These are phyloP conservation scores for Penstemon eatonii DNA, from an alignment of 257 asterid genomes.

Conservation along the genomic window DNA sequence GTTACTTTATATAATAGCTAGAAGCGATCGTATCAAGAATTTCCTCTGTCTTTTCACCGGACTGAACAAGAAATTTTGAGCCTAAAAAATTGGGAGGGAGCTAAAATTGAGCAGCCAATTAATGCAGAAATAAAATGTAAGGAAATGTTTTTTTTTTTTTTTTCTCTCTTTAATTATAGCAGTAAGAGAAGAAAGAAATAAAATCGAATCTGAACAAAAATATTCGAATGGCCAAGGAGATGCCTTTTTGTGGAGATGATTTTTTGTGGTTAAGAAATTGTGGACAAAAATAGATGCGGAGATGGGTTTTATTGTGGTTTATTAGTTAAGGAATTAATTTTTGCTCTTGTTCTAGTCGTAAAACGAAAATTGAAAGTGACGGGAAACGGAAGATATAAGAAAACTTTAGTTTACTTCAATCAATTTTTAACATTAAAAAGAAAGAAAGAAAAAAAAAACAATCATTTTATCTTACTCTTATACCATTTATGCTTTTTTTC, in stretches of 20 bases:
- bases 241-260: too few species aligned
- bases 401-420: not conserved
- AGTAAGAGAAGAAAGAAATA: not conserved
- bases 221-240: not conserved
- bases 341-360: not conserved
- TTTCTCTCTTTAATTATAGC: not conserved
- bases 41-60: conserved; percentile 28
- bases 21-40: conserved; percentile 12
- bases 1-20: not conserved
- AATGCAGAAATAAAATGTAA: conserved; percentile 16
- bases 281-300: conserved; percentile 44
- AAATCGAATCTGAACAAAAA: too few species aligned
- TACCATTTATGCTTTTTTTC: not conserved
- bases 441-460: too few species aligned
- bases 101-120: conserved; percentile 18
- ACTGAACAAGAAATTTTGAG: conserved; percentile 32
- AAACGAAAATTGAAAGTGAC: not conserved
- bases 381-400: too few species aligned
- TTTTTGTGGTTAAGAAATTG: too few species aligned
- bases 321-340: not conserved
- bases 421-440: not conserved
- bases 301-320: conserved; percentile 30
- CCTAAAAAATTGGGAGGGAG: conserved; percentile 13
- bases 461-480: too few species aligned
- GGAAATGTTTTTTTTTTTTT: too few species aligned